Conservation (phyloP, 2,329 filamentous ascomycete genomes). For the Beauveria varroae region DNA sequence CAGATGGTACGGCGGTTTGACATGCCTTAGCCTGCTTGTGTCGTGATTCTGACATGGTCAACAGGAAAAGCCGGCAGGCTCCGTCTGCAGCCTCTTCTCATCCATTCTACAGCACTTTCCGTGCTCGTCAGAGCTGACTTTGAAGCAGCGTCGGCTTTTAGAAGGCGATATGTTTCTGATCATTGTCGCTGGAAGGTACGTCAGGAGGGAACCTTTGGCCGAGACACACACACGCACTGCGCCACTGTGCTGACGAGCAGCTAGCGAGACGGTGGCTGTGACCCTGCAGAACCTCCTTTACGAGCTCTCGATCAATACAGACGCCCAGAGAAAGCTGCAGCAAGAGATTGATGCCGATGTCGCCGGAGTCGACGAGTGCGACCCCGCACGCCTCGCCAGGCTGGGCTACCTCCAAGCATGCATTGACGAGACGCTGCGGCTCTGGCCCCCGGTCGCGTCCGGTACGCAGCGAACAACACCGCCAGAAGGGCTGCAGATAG, state of each 20-base stretch:
- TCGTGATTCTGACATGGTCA: no score
- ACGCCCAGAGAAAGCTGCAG: slow-evolving; percentile 33
- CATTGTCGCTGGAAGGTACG: slow-evolving; percentile 25
- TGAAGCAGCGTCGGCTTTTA: slow-evolving; percentile 19
- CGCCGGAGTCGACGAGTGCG: slow-evolving; percentile 8
- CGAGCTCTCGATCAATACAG: slow-evolving; percentile 25
- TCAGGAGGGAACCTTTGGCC: no score
- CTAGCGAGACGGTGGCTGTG: slow-evolving; percentile 27
- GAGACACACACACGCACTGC: not conserved
- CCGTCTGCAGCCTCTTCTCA: slow-evolving; percentile 19
- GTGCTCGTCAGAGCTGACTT: slow-evolving; percentile 12
- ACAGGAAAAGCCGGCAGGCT: not conserved
- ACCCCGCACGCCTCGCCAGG: slow-evolving; percentile 17
- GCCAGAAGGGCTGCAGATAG: slow-evolving; percentile 27
- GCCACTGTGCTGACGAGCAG: not conserved
- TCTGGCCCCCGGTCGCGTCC: slow-evolving; percentile 29
- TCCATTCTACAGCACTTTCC: slow-evolving; percentile 24
- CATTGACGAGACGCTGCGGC: slow-evolving; percentile 32
- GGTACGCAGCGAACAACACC: slow-evolving; percentile 30
- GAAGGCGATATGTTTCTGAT: slow-evolving; percentile 24
- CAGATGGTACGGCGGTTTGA: not conserved
- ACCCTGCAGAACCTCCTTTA: slow-evolving; percentile 26
- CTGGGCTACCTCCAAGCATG: slow-evolving; percentile 26
- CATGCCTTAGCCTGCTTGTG: not conserved
- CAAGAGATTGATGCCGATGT: slow-evolving; percentile 25